Conservation (phyloP, 495 filamentous ascomycete species). For the Podospora anserina region DNA sequence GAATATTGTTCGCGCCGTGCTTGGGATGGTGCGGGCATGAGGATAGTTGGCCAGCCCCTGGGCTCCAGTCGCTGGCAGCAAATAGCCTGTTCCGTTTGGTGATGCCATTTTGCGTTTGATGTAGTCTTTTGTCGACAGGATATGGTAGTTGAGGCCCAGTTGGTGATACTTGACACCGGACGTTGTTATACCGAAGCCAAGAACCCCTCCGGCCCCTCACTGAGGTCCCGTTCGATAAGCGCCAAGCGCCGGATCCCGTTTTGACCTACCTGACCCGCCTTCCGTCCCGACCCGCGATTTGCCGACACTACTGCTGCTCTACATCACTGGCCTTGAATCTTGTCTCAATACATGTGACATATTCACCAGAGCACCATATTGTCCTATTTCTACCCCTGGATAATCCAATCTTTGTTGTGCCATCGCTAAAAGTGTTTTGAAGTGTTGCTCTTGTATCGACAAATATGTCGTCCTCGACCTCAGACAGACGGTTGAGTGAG, state of each 20-base stretch:
- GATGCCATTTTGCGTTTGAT: slow-evolving; percentile 7
- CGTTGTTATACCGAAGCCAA: background rate
- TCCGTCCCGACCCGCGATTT: slow-evolving; percentile 27
- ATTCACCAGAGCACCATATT: background rate
- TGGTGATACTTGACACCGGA: background rate
- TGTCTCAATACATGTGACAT: background rate
- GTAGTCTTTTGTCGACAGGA: background rate
- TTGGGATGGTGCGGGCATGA: slow-evolving; percentile 28
- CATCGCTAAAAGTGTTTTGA: background rate
- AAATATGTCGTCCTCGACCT: background rate
- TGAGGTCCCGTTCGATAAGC: background rate
- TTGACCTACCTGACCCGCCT: slow-evolving; percentile 16
- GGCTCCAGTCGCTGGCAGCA: slow-evolving; percentile 22
- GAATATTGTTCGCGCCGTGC: slow-evolving; percentile 26
- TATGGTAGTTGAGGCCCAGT: background rate
- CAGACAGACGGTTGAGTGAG: background rate
- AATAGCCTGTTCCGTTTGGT: slow-evolving; percentile 25
- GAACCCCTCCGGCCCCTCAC: background rate
- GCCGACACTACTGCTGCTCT: slow-evolving; percentile 9
- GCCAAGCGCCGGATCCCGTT: background rate
- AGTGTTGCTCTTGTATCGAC: background rate
- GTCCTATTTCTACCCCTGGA: background rate
- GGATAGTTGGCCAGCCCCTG: slow-evolving; percentile 33
- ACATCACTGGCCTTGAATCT: background rate
- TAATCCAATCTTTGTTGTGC: background rate